Evolutionary conservation across 495 filamentous ascomycete species (phyloP).

Genomic region (Xylaria telfairii): DNA sequence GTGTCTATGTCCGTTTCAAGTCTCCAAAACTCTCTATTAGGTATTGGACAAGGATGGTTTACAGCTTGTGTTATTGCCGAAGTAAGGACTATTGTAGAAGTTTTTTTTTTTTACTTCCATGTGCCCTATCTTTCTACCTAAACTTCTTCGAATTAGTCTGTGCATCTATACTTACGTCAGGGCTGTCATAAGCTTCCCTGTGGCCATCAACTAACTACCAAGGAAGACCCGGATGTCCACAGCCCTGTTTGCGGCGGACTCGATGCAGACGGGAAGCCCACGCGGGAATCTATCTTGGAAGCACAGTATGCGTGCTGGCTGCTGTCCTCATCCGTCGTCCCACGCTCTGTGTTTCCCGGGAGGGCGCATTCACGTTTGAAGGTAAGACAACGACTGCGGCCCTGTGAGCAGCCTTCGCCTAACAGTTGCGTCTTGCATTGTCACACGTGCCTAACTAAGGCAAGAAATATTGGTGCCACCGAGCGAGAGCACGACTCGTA

Average conservation of each 20-base stretch:
- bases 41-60: neutral
- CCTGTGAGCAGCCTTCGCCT: constrained; percentile 18
- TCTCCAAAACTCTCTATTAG: neutral
- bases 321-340: neutral
- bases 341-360: neutral
- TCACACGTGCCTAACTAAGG: constrained; percentile 1
- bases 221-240: neutral
- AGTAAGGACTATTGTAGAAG: neutral
- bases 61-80: neutral
- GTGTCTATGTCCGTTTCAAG: neutral
- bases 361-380: constrained; percentile 18
- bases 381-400: constrained; percentile 18
- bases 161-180: neutral
- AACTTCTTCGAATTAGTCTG: neutral
- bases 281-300: neutral
- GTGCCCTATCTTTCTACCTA: neutral
- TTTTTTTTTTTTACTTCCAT: neutral
- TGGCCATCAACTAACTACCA: neutral
- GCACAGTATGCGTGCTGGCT: neutral
- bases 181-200: neutral
- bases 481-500: neutral
- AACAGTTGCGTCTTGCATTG: constrained; percentile 18
- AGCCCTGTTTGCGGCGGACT: neutral
- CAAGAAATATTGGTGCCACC: constrained; percentile 6
- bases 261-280: neutral